Evolutionary conservation across 75 land plant species (phyloP).

Genomic region (Cryptomeria japonica): DNA sequence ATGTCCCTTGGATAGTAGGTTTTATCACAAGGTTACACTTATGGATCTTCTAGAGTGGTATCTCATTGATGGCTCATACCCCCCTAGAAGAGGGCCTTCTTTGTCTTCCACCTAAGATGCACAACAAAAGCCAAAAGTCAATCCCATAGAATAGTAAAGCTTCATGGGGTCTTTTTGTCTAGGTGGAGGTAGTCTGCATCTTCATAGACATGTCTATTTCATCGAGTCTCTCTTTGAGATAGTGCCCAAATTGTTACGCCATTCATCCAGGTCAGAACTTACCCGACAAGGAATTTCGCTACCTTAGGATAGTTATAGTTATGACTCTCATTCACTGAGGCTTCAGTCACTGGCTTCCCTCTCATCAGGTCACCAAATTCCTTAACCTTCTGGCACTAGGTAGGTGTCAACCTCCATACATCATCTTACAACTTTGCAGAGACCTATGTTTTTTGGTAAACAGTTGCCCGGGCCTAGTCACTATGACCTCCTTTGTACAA

Average conservation of each 20-base stretch:
- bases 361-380: constrained; percentile 20
- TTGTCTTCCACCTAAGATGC: neutral
- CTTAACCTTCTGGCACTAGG: neutral
- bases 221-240: neutral
- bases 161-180: constrained; percentile 3
- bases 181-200: neutral
- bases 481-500: neutral
- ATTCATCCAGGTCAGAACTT: constrained; percentile 14
- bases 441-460: constrained; percentile 10
- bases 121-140: neutral
- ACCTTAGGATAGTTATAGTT: constrained; percentile 18
- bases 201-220: neutral
- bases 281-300: constrained; percentile 7
- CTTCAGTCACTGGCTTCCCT: constrained; percentile 5
- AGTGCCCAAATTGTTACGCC: constrained; percentile 14
- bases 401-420: neutral
- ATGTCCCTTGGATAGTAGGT: constrained; percentile 25
- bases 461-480: neutral
- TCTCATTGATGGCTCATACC: neutral
- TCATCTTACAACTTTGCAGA: neutral
- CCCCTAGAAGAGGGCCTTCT: neutral
- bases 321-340: constrained; percentile 18
- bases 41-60: neutral
- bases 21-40: neutral
- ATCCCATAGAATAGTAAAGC: neutral